Evolutionary conservation across 345 rosid genomes (phyloP).

Genomic region (Lenwebbia sp.): DNA sequence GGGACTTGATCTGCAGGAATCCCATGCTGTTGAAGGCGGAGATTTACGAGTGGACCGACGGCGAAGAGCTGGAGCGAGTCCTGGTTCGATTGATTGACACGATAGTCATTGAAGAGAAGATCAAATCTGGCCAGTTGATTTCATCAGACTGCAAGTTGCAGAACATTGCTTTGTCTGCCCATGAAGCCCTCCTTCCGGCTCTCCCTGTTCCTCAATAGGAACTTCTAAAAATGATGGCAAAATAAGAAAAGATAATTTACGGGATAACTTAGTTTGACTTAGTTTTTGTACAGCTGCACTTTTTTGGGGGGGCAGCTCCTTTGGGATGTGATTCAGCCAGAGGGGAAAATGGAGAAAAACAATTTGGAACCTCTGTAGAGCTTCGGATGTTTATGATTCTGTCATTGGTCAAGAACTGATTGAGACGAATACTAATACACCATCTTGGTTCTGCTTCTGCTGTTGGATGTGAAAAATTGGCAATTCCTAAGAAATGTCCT

Average conservation of each 20-base stretch:
- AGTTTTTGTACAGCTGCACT: background rate
- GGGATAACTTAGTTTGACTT: background rate
- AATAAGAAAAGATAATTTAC: background rate
- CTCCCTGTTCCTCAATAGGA: constrained; percentile 31
- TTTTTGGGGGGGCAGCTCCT: background rate
- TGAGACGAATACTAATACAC: background rate
- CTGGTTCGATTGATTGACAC: constrained; percentile 23
- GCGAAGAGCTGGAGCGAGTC: constrained; percentile 41
- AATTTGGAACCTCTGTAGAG: background rate
- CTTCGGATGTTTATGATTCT: background rate
- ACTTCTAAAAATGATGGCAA: background rate
- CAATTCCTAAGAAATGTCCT: background rate
- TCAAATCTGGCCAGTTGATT: constrained; percentile 2
- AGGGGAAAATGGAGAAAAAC: background rate
- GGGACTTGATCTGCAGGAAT: constrained; percentile 57
- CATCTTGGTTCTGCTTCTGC: background rate
- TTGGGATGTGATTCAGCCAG: background rate
- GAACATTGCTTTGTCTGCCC: constrained; percentile 15
- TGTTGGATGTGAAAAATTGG: background rate
- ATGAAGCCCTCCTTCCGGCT: constrained; percentile 22
- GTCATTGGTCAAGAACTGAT: background rate
- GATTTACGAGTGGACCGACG: constrained; percentile 67
- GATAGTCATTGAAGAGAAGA: constrained; percentile 7
- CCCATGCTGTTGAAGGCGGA: constrained; percentile 46
- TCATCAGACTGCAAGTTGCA: constrained; percentile 46